Evolutionary conservation across 352 stramenopile species (phyloP).

Genomic region (Globisporangium echinulatum): DNA sequence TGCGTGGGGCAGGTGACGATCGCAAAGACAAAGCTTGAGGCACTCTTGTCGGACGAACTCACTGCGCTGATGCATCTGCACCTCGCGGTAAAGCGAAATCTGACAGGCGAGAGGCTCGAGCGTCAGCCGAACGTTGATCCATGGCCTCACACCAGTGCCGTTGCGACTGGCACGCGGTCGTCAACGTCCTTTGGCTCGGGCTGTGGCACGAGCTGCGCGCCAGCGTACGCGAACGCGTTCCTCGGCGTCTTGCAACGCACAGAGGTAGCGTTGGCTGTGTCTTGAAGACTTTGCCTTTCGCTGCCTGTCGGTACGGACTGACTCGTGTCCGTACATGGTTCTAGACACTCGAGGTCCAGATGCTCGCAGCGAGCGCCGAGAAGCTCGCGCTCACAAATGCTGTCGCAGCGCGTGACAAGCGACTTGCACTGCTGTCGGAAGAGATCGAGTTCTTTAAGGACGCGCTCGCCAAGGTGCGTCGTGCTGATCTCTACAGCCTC

Average conservation of each 20-base stretch:
- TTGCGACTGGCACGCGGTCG: background rate
- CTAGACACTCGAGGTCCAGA: constrained; percentile 30
- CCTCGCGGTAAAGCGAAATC: constrained; percentile 4
- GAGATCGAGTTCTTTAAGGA: constrained; percentile 65
- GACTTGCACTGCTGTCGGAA: constrained; percentile 29
- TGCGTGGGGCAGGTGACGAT: constrained; percentile 14
- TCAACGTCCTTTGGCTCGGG: constrained; percentile 23
- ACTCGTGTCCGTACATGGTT: background rate
- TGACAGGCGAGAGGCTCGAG: too few relatives aligned
- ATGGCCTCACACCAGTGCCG: background rate
- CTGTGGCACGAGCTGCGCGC: constrained; percentile 26
- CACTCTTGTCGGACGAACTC: constrained; percentile 20
- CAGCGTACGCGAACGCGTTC: constrained; percentile 41
- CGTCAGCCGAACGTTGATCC: too few relatives aligned
- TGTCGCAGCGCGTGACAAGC: constrained; percentile 24
- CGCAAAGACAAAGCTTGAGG: constrained; percentile 30
- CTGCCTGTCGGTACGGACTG: background rate
- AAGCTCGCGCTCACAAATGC: constrained; percentile 22
- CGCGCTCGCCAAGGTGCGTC: constrained; percentile 28
- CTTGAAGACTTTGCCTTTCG: background rate
- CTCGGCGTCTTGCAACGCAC: constrained; percentile 36
- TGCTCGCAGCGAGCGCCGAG: constrained; percentile 34
- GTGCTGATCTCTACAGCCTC: background rate
- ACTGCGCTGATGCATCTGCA: constrained; percentile 23
- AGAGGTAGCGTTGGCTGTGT: constrained; percentile 21